These are phyloP conservation scores for Beta vulgaris DNA, from an alignment of 148 eudicot species.

Conservation along the genomic window DNA sequence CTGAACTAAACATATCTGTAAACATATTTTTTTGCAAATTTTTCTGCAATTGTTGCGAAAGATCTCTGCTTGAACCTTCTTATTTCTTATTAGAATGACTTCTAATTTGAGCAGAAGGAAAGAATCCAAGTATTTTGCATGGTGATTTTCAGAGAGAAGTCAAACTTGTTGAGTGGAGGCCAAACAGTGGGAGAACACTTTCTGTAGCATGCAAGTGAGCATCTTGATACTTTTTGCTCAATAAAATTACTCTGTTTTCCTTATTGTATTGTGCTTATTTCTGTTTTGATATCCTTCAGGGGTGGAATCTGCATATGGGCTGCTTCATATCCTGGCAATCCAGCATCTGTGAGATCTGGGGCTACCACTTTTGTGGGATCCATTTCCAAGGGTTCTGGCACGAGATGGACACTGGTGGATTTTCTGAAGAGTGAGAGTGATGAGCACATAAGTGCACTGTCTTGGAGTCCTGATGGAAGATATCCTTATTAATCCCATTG, in stretches of 20 bases:
- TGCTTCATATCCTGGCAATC: constrained; percentile 91
- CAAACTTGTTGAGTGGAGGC: constrained; percentile 93
- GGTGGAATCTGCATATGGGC: constrained; percentile 97
- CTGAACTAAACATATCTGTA: neutral
- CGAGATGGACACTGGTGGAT: constrained; percentile 89
- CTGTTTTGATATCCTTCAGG: constrained; percentile 37
- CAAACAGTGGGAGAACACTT: constrained; percentile 92
- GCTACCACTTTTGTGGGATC: constrained; percentile 62
- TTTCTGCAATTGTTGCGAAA: neutral
- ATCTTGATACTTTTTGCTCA: neutral
- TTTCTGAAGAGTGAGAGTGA: constrained; percentile 67
- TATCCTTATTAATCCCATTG: constrained; percentile 49
- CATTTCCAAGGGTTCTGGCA: constrained; percentile 71
- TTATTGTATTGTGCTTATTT: constrained; percentile 2
- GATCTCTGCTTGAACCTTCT: neutral
- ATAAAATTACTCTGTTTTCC: neutral
- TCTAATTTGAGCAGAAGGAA: constrained; percentile 50
- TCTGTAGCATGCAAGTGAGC: constrained; percentile 96
- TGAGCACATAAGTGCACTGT: constrained; percentile 84
- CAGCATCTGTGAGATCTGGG: constrained; percentile 87
- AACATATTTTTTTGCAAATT: neutral
- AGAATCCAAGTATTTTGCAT: constrained; percentile 67
- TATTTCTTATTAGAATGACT: constrained; percentile 6
- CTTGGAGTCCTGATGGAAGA: constrained; percentile 99
- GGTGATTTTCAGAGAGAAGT: constrained; percentile 76